A percentile compares a stretch with the other conserved stretches of the same genome.
phyloP scores from a whole-genome alignment of 371 early-diverging fungal genomes.

The Catenaria anguillulae region DNA sequence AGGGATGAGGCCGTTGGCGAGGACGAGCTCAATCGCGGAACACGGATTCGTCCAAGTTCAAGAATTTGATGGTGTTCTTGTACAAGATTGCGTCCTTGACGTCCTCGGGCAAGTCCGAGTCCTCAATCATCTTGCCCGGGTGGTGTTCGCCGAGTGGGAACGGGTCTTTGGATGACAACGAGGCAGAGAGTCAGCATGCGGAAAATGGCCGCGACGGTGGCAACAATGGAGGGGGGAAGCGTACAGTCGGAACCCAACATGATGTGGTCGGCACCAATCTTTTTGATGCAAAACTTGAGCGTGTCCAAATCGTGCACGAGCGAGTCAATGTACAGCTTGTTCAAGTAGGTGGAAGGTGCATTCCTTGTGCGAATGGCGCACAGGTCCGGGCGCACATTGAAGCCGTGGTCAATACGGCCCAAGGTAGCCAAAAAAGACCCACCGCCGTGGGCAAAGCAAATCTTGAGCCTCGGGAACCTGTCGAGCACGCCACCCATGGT shows the following conservation, averaged over 20 bases:
- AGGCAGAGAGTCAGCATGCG: too few species aligned
- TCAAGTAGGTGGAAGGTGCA: conserved; percentile 22
- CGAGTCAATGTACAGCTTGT: conserved; percentile 46
- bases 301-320: conserved; percentile 54
- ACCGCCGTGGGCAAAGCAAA: conserved; percentile 57
- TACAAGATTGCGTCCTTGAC: conserved; percentile 37
- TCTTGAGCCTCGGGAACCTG: conserved; percentile 40
- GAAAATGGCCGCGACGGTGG: too few species aligned
- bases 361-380: conserved; percentile 36
- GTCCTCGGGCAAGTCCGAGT: conserved; percentile 31
- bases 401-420: conserved; percentile 52
- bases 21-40: too few species aligned
- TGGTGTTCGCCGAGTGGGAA: conserved; percentile 58
- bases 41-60: too few species aligned
- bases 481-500: conserved; percentile 54
- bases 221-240: too few species aligned
- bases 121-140: conserved; percentile 43
- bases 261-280: conserved; percentile 44
- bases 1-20: too few species aligned
- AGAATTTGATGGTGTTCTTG: conserved; percentile 33
- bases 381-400: conserved; percentile 47
- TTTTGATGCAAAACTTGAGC: conserved; percentile 39
- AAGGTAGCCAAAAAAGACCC: conserved; percentile 51
- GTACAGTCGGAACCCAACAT: conserved; percentile 47
- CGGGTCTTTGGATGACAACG: conserved; percentile 24